These are phyloP conservation scores for Hypericum perforatum DNA, from an alignment of 345 rosid genomes.

Conservation along the genomic window DNA sequence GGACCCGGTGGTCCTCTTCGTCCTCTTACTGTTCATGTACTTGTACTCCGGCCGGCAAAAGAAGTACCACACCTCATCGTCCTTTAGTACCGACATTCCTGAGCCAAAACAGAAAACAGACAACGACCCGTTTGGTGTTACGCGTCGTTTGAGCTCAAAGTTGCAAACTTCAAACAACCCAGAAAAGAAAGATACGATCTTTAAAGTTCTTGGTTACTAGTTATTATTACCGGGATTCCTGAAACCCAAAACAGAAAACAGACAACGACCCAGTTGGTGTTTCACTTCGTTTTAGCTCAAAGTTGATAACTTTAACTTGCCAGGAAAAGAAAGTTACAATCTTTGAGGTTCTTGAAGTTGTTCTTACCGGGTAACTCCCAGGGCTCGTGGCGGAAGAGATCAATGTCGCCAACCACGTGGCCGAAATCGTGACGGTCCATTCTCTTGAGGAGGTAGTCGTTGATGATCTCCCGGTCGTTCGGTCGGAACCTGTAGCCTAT, in stretches of 20 bases:
- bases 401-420: conserved; percentile 2
- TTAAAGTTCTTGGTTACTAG: background rate
- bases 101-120: background rate
- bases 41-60: conserved; percentile 14
- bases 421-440: conserved; percentile 11
- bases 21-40: conserved; percentile 7
- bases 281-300: background rate
- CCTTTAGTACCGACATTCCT: background rate
- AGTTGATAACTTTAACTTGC: background rate
- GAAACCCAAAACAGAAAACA: background rate
- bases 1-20: background rate
- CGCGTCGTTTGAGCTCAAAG: background rate
- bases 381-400: conserved; percentile 19
- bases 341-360: background rate
- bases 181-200: background rate
- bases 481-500: conserved; percentile 27
- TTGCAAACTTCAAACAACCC: background rate
- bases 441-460: conserved; percentile 12
- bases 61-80: conserved; percentile 33
- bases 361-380: conserved; percentile 25
- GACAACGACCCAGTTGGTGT: background rate
- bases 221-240: conserved; percentile 29
- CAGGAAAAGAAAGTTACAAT: background rate
- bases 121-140: background rate
- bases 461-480: conserved; percentile 18